Evolutionary conservation across 495 filamentous ascomycete genomes (phyloP), one percentile per base, ranked within the genome.

Genomic region (Aspergillus affinis): DNA sequence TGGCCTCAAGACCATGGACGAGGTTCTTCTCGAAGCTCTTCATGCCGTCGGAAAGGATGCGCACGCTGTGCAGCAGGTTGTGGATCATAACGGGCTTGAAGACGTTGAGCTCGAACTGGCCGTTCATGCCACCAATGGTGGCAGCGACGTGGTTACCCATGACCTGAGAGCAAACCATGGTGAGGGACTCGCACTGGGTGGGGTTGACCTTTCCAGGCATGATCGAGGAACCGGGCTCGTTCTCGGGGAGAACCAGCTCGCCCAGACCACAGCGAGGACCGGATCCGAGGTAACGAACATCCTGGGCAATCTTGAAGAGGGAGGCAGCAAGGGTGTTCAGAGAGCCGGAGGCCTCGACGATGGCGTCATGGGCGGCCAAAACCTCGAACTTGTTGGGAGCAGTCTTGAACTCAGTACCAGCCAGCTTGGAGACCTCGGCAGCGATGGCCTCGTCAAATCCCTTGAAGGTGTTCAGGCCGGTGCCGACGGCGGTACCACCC

Each of bases 201-300:
- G 94, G 94, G 82, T 98, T 98, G 67, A 98, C 94, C 82, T 98
- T 98, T 66, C 94, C 94, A 29, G 94, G 94, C 94, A 98, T 98
- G 80, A 98, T 98, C 57, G 90, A 94, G 66, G 86, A 90, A 51
- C 94, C 94, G 18, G 94, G 94, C 82, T 98, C 94, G 78, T 98
- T 98, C 81, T 98, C 94, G 44, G 94, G 94, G 26, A 98, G 85
- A 61, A 80, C 82, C 50, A 98, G 84, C 78, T 98, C 94, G 55
- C 92, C 93, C 12, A 98, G 86, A 65, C 94, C 94, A 78, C 94
- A 98, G 54, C 94, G 90, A 46, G 94, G 94, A 10, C 94, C 94
- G 63, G 91, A 96, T 56, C 95, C 94, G 19, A 98, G 89, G 80
- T 95, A 98, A 61, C 94, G 89, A 69, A 98, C 90, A 70, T 98